Evolutionary conservation across 768 basidiomycete species (phyloP), one percentile per base, ranked within the genome.

Genomic region (Goffeauzyma gilvescens): DNA sequence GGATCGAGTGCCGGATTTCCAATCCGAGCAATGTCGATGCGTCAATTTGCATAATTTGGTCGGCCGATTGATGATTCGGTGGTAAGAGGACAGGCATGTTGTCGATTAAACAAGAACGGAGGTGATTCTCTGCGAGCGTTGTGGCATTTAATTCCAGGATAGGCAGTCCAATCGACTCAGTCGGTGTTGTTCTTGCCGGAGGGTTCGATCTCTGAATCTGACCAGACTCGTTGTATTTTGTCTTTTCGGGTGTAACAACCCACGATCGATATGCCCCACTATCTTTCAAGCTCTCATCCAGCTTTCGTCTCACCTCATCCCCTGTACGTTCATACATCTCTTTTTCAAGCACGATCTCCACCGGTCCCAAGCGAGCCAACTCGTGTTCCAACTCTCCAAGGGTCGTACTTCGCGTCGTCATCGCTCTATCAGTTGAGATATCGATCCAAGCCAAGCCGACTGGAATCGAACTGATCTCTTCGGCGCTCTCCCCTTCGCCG

Each of bases 381-480:
- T 90, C 81, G 54, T 93, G 85, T 41, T 75, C 73, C 23, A 96
- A 63, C 30, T 59, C 66, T 18, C 74, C 73, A 13, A 69, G 36
- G 2, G 67, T 62, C 9, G 73, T 69, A 5, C 63, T 59, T 50
- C 81, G 81, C 9, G 81, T 78, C 62, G 81, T 87, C 62, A 90
- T 84, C 56, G 90, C 87, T 15, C 59, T 38, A 41, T 37, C 55
- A 0, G 87, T 93, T 12, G 89, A 87, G 14, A 93, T 74, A 57
- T 96, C 89, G 20, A 83, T 85, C 79, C 87, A 95, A 5, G 87
- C 86, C 30, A 96, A 66, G 2, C 83, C 84, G 15, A 64, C 30
- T 10, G 38, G 21, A 6, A 27, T 18, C 34, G 21, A 13, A 9
- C 18, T n/a, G 75, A 45, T 13, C n/a, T 45, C 32, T 33, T 32